Conservation (phyloP, 164 flowering plant genomes). For the Vitis rupestris region DNA sequence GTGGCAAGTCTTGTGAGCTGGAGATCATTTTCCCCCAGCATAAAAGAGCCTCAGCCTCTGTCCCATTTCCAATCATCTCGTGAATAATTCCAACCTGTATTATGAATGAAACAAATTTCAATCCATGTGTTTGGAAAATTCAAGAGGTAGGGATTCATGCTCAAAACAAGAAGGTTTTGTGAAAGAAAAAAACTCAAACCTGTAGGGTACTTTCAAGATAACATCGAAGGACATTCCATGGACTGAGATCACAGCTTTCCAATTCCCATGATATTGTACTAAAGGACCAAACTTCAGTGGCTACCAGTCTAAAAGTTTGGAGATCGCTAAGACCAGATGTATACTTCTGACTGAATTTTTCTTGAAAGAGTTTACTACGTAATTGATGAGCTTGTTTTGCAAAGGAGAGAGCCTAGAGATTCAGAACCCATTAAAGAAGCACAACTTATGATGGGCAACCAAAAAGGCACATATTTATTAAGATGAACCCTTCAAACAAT, state of each 20-base stretch:
- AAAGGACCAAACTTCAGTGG: constrained; percentile 48
- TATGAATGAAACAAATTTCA: constrained; percentile 2
- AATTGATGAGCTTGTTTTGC: constrained; percentile 74
- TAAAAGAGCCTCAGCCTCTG: constrained; percentile 72
- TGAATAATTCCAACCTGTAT: constrained; percentile 71
- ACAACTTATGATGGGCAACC: neutral
- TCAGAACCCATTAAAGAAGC: neutral
- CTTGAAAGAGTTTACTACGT: constrained; percentile 62
- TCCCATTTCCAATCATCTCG: constrained; percentile 73
- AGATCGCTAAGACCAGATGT: constrained; percentile 28
- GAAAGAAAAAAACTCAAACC: constrained; percentile 37
- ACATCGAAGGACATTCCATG: constrained; percentile 83
- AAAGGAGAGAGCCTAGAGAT: constrained; percentile 68
- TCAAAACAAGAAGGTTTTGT: neutral
- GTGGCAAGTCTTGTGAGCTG: constrained; percentile 49
- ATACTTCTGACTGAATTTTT: constrained; percentile 42
- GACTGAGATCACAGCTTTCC: constrained; percentile 52
- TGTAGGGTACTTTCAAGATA: constrained; percentile 90
- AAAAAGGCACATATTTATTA: too few species aligned
- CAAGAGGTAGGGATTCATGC: too few species aligned
- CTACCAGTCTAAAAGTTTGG: constrained; percentile 36
- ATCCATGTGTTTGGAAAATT: neutral
- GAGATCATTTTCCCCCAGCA: constrained; percentile 68
- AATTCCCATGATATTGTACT: constrained; percentile 25
- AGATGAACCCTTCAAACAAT: too few species aligned